Evolutionary conservation across 106 monocot species (phyloP).

Genomic region (Phalaenopsis aphrodite): DNA sequence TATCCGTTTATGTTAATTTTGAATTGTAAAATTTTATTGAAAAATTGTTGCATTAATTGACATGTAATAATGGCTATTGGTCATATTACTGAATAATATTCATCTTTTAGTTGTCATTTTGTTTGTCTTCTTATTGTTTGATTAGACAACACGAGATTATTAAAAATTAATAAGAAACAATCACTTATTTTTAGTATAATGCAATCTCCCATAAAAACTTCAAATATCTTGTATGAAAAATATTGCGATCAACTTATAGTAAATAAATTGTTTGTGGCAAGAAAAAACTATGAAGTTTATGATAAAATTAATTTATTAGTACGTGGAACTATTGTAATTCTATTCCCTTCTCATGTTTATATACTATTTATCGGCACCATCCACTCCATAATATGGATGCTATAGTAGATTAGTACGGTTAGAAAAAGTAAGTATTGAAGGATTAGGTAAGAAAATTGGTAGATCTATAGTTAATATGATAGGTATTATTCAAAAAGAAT

Average conservation of each 20-base stretch:
- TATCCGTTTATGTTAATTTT: background rate
- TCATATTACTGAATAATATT: background rate
- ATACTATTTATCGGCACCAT: background rate
- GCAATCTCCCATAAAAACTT: too few species aligned
- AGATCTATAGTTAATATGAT: background rate
- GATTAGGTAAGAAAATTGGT: background rate
- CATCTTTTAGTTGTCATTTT: background rate
- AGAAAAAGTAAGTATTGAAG: background rate
- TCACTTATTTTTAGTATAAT: background rate
- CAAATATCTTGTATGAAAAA: background rate
- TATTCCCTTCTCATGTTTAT: background rate
- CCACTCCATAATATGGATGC: background rate
- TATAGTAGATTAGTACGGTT: background rate
- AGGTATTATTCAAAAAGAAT: background rate
- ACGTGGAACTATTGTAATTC: background rate
- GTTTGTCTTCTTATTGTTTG: background rate
- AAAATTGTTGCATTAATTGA: background rate
- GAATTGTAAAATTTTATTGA: background rate
- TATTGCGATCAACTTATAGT: background rate
- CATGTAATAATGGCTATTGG: background rate
- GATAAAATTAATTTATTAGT: background rate
- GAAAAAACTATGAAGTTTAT: background rate
- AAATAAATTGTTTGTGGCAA: background rate
- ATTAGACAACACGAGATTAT: background rate
- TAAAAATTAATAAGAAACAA: background rate